Evolutionary conservation across 768 basidiomycete species (phyloP).

Genomic region (Paxillus ammoniavirescens): DNA sequence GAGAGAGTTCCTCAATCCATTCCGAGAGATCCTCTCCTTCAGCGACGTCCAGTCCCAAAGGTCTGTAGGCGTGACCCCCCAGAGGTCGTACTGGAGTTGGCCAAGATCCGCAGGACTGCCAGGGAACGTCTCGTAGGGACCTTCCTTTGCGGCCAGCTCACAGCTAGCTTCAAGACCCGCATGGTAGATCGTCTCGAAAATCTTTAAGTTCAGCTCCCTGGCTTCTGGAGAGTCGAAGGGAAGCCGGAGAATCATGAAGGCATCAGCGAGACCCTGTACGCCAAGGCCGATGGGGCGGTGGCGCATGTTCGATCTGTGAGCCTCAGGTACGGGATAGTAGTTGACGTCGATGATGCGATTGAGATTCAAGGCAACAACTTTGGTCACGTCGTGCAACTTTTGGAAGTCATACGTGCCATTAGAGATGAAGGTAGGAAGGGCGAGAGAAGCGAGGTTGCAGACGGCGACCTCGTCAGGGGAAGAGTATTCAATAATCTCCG

Average conservation of each 20-base stretch:
- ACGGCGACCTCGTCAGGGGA: constrained; percentile 97
- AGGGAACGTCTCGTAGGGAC: constrained; percentile 84
- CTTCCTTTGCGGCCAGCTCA: constrained; percentile 78
- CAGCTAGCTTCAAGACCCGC: constrained; percentile 87
- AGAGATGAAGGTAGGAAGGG: constrained; percentile 87
- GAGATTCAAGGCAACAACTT: constrained; percentile 90
- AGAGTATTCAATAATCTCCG: constrained; percentile 98
- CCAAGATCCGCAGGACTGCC: constrained; percentile 91
- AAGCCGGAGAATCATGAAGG: constrained; percentile 96
- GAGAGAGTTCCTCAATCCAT: constrained; percentile 88
- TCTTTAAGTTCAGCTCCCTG: constrained; percentile 85
- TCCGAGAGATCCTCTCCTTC: constrained; percentile 80
- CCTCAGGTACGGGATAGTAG: constrained; percentile 93
- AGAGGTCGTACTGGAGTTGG: constrained; percentile 90
- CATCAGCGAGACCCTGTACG: constrained; percentile 96
- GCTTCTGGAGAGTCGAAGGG: constrained; percentile 92
- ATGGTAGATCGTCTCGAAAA: constrained; percentile 99
- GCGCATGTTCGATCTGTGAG: constrained; percentile 91
- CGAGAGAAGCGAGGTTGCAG: constrained; percentile 97
- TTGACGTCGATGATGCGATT: constrained; percentile 94
- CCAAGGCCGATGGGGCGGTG: constrained; percentile 97
- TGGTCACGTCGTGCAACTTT: constrained; percentile 90
- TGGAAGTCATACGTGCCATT: constrained; percentile 89
- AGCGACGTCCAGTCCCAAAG: constrained; percentile 93
- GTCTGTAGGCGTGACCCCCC: constrained; percentile 86